A percentile compares a stretch with the other conserved stretches of the same genome.
Conservation (phyloP, 495 filamentous ascomycete species). For the Talaromyces stipitatus region DNA sequence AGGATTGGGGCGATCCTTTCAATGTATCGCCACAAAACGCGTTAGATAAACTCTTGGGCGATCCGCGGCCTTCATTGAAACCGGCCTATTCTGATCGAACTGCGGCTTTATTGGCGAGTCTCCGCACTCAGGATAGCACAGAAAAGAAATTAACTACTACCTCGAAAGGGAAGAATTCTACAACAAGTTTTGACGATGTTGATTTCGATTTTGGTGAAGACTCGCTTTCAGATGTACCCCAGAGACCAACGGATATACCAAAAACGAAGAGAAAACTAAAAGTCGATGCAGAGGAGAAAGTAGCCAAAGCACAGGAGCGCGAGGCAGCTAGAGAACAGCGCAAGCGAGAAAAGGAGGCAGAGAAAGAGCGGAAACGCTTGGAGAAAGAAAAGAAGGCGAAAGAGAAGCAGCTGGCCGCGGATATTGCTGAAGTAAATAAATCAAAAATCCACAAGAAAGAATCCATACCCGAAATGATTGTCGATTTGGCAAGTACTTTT, state of each 20-base stretch:
- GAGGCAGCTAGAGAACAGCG: constrained; percentile 36
- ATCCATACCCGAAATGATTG: constrained; percentile 75
- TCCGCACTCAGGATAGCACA: constrained; percentile 10
- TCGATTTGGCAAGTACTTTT: constrained; percentile 58
- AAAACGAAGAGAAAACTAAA: constrained; percentile 25
- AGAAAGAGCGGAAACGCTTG: constrained; percentile 43
- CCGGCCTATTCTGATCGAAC: constrained; percentile 19
- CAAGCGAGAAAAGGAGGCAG: constrained; percentile 35
- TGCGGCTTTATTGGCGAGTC: constrained; percentile 28
- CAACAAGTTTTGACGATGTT: not conserved
- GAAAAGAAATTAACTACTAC: not conserved
- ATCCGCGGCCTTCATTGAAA: constrained; percentile 1
- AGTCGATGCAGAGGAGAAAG: constrained; percentile 34
- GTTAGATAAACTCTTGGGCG: constrained; percentile 21
- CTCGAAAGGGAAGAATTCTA: not conserved
- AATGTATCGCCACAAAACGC: constrained; percentile 13
- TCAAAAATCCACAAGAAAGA: constrained; percentile 69
- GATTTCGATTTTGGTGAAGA: not conserved
- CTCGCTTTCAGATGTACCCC: not conserved
- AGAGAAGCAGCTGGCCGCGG: constrained; percentile 59
- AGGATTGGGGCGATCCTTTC: constrained; percentile 33
- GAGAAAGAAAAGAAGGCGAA: constrained; percentile 48
- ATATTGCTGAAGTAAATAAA: constrained; percentile 69
- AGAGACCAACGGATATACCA: not conserved
- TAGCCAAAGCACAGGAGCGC: constrained; percentile 48